phyloP scores from a whole-genome alignment of 164 flowering plant species.

The Vitis amurensis region DNA sequence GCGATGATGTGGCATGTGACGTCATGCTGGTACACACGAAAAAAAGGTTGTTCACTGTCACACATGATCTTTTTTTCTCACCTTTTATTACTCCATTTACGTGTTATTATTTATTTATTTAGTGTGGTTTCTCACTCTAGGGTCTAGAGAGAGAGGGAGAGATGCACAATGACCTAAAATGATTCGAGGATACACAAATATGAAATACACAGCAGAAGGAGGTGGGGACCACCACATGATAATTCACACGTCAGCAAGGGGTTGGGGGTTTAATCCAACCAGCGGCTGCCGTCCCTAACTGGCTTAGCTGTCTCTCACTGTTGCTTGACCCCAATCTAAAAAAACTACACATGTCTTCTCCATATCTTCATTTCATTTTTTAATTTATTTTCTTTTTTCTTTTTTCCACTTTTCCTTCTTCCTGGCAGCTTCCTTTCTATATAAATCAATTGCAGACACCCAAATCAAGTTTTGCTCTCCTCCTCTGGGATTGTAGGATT shows the following conservation, averaged over 20 bases:
- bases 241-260: slow-evolving; percentile 31
- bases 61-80: no score
- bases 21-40: background rate
- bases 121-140: no score
- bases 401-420: slow-evolving; percentile 9
- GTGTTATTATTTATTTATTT: no score
- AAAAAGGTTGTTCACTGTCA: background rate
- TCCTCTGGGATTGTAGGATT: background rate
- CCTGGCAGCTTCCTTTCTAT: background rate
- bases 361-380: background rate
- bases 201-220: no score
- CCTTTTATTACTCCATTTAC: no score
- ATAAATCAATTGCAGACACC: background rate
- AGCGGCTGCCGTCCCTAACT: slow-evolving; percentile 43
- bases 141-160: no score
- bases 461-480: background rate
- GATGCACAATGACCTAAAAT: no score
- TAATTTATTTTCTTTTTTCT: background rate
- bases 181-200: no score
- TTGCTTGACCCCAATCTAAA: slow-evolving; percentile 8
- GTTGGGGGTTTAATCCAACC: slow-evolving; percentile 30
- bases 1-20: background rate
- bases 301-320: slow-evolving; percentile 26
- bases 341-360: background rate
- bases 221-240: no score